Conservation (phyloP, 2,329 filamentous ascomycete species). For the Penicillium palitans region DNA sequence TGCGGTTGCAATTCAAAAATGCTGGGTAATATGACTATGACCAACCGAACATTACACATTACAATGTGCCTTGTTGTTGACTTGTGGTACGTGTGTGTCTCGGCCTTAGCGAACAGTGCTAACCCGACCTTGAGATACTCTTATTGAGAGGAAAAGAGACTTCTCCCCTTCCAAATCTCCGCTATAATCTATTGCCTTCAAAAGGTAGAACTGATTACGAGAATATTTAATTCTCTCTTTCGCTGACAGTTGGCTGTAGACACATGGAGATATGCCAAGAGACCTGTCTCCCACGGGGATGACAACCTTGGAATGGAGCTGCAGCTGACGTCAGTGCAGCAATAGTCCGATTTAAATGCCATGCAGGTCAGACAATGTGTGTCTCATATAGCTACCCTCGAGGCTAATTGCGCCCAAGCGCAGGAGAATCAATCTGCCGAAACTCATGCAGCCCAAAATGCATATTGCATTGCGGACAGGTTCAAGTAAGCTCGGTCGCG, state of each 20-base stretch:
- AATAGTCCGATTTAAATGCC: constrained; percentile 4
- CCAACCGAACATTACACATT: not conserved
- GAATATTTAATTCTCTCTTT: not conserved
- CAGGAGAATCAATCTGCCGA: not conserved
- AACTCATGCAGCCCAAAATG: not conserved
- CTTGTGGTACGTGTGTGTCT: not conserved
- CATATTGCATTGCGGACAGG: not conserved
- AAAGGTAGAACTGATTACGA: not conserved
- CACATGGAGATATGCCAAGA: not conserved
- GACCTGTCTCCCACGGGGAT: not conserved
- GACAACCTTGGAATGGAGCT: constrained; percentile 1
- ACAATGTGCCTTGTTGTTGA: not conserved
- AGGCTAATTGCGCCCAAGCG: not conserved
- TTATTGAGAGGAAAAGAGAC: not conserved
- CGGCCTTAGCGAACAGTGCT: not conserved
- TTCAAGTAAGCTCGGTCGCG: not conserved
- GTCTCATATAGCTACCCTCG: not conserved
- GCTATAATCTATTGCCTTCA: not conserved
- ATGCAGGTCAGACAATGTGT: not conserved
- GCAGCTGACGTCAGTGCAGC: constrained; percentile 4
- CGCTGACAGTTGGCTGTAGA: not conserved
- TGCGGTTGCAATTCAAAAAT: not conserved
- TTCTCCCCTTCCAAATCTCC: too few species aligned
- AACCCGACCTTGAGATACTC: not conserved
- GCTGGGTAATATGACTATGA: not conserved